Percentiles rank a stretch among this genome's conserved stretches.
Evolutionary conservation across 257 asterid genomes (phyloP).

Genomic region (Handroanthus guayacan): DNA sequence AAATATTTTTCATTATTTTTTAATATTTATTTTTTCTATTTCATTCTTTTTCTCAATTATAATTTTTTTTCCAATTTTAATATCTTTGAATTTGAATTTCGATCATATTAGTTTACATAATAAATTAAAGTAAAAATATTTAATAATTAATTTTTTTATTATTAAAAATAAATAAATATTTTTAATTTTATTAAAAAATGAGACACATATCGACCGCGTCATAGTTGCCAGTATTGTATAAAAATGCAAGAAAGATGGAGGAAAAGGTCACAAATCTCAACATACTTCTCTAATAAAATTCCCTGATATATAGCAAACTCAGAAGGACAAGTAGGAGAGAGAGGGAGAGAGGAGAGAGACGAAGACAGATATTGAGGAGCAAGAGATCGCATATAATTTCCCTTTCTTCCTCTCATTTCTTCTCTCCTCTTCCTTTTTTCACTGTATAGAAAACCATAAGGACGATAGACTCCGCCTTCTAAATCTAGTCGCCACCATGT

Average conservation of each 20-base stretch:
- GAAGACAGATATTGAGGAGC: slow-evolving; percentile 15
- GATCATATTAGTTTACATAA: too few species aligned
- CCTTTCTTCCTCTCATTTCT: slow-evolving; percentile 32
- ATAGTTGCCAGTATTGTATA: too few species aligned
- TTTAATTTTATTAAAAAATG: too few species aligned
- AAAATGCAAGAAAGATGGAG: background rate
- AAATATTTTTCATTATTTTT: too few species aligned
- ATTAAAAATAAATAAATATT: too few species aligned
- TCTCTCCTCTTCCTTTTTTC: slow-evolving; percentile 26
- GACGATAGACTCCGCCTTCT: slow-evolving; percentile 15
- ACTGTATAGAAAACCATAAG: background rate
- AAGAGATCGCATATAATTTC: slow-evolving; percentile 27
- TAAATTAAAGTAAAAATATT: too few species aligned
- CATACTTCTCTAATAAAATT: slow-evolving; percentile 9
- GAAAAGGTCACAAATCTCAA: slow-evolving; percentile 21
- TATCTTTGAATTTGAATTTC: too few species aligned
- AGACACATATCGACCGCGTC: too few species aligned
- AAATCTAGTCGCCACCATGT: slow-evolving; percentile 55
- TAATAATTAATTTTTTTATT: too few species aligned
- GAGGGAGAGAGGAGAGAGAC: slow-evolving; percentile 31
- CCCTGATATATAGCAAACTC: slow-evolving; percentile 42
- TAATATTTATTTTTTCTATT: too few species aligned
- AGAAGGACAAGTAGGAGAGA: slow-evolving; percentile 40
- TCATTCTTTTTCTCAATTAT: too few species aligned
- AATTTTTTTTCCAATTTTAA: too few species aligned